These are phyloP conservation scores for Tricholoma sp. DNA, from an alignment of 768 basidiomycete species.

Conservation along the genomic window DNA sequence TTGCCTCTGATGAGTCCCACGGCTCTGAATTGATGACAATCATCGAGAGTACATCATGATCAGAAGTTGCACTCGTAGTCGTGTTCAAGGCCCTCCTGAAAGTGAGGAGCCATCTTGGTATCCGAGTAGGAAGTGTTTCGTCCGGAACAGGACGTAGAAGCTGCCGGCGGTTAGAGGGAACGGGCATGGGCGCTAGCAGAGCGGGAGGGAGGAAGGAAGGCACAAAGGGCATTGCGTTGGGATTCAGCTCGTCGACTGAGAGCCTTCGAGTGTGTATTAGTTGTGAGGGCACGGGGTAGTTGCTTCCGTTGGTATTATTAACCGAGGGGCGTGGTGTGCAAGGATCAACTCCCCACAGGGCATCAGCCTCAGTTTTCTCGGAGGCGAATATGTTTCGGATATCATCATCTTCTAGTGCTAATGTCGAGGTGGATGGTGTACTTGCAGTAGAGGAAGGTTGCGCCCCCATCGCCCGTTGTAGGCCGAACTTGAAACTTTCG, in stretches of 20 bases:
- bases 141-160: slow-evolving; percentile 10
- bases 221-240: slow-evolving; percentile 3
- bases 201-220: slow-evolving; percentile 6
- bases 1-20: slow-evolving; percentile 10
- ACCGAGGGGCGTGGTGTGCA: neutral
- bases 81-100: slow-evolving; percentile 7
- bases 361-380: slow-evolving; percentile 4
- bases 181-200: neutral
- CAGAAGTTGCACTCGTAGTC: neutral
- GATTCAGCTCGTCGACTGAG: neutral
- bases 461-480: neutral
- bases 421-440: slow-evolving; percentile 10
- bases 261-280: neutral
- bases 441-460: neutral
- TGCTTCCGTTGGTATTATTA: neutral
- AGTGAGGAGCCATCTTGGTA: slow-evolving; percentile 12
- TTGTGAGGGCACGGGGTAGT: neutral
- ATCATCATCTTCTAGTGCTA: slow-evolving; percentile 11
- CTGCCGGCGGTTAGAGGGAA: slow-evolving; percentile 1
- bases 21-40: slow-evolving; percentile 8
- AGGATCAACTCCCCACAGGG: neutral
- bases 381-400: slow-evolving; percentile 8
- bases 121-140: slow-evolving; percentile 5
- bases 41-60: slow-evolving; percentile 9
- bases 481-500: neutral